Percentiles rank a stretch among this genome's conserved stretches.
Conservation (phyloP, 768 basidiomycete species). For the Podaxis mareebaensis region DNA sequence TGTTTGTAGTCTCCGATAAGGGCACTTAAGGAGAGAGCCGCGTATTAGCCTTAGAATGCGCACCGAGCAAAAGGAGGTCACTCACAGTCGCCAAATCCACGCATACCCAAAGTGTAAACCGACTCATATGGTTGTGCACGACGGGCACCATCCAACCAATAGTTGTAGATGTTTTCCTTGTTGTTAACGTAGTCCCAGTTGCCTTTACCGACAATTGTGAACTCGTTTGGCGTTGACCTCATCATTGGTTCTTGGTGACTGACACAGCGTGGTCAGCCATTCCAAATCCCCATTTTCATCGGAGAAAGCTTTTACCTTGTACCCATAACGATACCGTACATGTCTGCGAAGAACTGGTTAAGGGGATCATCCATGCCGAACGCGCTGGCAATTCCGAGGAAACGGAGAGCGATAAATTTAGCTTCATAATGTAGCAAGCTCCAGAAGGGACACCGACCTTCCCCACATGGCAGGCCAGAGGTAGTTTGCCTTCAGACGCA, state of each 20-base stretch:
- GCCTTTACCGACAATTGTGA: slow-evolving; percentile 54
- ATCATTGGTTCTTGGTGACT: slow-evolving; percentile 77
- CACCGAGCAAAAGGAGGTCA: background rate
- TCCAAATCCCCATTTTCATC: background rate
- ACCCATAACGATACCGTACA: slow-evolving; percentile 69
- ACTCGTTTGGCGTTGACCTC: slow-evolving; percentile 68
- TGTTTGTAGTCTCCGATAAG: slow-evolving; percentile 46
- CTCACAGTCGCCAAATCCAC: slow-evolving; percentile 57
- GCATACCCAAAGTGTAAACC: slow-evolving; percentile 67
- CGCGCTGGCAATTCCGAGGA: slow-evolving; percentile 29
- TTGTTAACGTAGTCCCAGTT: slow-evolving; percentile 64
- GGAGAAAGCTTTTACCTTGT: slow-evolving; percentile 42
- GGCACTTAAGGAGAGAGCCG: slow-evolving; percentile 38
- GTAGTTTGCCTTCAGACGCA: slow-evolving; percentile 67
- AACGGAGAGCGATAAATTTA: background rate
- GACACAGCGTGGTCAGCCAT: background rate
- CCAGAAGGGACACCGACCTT: slow-evolving; percentile 28
- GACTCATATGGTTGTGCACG: slow-evolving; percentile 61
- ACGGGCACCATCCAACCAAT: slow-evolving; percentile 60
- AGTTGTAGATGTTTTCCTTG: slow-evolving; percentile 52
- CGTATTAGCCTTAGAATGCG: background rate
- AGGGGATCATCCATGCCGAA: slow-evolving; percentile 59
- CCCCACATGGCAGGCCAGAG: slow-evolving; percentile 63
- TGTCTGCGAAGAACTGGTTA: slow-evolving; percentile 63
- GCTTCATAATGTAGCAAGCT: background rate